Conservation (phyloP, 176 grass and related monocot species). For the Ensete glaucum region DNA sequence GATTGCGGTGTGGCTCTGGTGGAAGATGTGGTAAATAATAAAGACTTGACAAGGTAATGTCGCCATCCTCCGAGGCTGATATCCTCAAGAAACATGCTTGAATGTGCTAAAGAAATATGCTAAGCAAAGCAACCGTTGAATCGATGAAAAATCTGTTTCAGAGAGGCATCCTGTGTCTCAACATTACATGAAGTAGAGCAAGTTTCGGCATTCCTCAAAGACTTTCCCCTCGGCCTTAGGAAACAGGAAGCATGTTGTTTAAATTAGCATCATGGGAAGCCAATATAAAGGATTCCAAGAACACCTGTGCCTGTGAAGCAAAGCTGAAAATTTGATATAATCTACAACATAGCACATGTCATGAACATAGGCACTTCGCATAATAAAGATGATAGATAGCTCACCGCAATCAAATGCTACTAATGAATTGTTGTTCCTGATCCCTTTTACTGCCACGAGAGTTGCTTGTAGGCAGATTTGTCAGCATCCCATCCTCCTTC, state of each 20-base stretch:
- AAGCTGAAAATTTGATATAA: slow-evolving; percentile 14
- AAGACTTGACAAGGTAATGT: background rate
- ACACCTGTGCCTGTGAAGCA: slow-evolving; percentile 32
- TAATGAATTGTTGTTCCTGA: slow-evolving; percentile 6
- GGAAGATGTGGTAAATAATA: background rate
- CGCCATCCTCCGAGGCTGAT: background rate
- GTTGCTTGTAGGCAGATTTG: slow-evolving; percentile 56
- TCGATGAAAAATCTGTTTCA: slow-evolving; percentile 32
- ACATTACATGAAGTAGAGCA: slow-evolving; percentile 62
- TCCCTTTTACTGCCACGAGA: slow-evolving; percentile 48
- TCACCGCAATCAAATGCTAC: slow-evolving; percentile 26
- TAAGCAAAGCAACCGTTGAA: slow-evolving; percentile 30
- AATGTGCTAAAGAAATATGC: background rate
- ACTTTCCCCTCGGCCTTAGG: slow-evolving; percentile 30
- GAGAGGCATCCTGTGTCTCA: slow-evolving; percentile 34
- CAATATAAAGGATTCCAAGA: slow-evolving; percentile 19
- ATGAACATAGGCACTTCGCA: background rate
- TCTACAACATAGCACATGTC: background rate
- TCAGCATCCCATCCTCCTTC: slow-evolving; percentile 74
- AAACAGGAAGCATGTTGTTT: slow-evolving; percentile 25
- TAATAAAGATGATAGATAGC: background rate
- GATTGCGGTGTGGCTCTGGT: background rate
- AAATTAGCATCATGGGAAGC: slow-evolving; percentile 8
- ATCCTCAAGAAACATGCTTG: background rate
- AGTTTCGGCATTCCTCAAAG: slow-evolving; percentile 24